Evolutionary conservation across 2,329 filamentous ascomycete species (phyloP), one percentile per base, ranked within the genome.

Genomic region (Pezicula radicicola): DNA sequence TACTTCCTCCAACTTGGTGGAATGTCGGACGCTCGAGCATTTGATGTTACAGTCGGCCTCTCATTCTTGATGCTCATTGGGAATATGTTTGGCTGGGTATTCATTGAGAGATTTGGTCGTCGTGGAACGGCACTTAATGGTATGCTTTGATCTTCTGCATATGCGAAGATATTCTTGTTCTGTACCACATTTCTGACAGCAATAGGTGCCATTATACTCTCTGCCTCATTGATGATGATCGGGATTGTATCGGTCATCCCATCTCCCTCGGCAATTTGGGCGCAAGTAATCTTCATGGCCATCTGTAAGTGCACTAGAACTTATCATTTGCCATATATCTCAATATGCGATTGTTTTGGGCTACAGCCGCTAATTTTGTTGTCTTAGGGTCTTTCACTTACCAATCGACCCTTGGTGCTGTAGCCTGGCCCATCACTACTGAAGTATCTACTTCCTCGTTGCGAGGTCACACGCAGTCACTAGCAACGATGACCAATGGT

Each of bases 401-500:
- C 48, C 60, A 62, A 52, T 53, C 57, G 5, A 62, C 60, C 7
- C 58, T 61, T 35, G 71, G 70, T 6, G 67, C 70, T 4, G 70
- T 70, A 1, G 70, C 69, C 21, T 75, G 74, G 55, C 71, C 71
- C 2, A 71, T 74, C 5, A 65, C 71, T 1, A 70, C 72, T 0
- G 73, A 77, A 61, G 62, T 73, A 13, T 69, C 75, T 2, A 75
- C 70, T 57, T 75, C 73, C 5, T 63, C 70, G 28, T 62, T 76
- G 45, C 65, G 74, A 16, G 49, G 53, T 1, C 58, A 56, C 27
- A 62, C 60, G 8, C 58, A 62, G 50, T 52, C 56, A 15, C 52
- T 62, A 9, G 58, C 58, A 3, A 61, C 59, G 1, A 49, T 61
- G 10, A 61, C 56, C 12, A 53, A 52, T 9, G 59, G 55, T 6